These are phyloP conservation scores for Puya raimondii DNA, from an alignment of 176 grass and related monocot genomes.

Conservation along the genomic window DNA sequence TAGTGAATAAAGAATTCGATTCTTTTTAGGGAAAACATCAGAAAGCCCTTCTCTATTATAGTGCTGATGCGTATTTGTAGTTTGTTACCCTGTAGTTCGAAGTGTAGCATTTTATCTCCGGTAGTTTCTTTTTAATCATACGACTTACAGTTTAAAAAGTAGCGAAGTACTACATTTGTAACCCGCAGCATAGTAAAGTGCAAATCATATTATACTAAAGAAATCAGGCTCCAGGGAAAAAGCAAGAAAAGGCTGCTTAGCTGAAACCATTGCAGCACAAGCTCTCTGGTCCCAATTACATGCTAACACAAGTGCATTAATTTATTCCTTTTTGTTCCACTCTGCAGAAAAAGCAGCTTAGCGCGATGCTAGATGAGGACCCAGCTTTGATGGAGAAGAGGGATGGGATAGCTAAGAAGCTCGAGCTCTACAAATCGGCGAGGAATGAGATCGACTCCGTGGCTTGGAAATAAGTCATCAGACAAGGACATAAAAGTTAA, in stretches of 20 bases:
- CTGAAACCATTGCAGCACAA: too few relatives aligned
- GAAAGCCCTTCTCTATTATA: not conserved
- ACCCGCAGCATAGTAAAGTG: too few relatives aligned
- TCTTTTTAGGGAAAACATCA: not conserved
- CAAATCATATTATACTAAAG: too few relatives aligned
- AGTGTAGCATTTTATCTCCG: too few relatives aligned
- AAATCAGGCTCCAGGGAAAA: too few relatives aligned
- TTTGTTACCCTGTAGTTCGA: too few relatives aligned
- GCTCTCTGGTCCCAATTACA: not conserved
- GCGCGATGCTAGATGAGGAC: slow-evolving; percentile 93
- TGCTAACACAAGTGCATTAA: not conserved
- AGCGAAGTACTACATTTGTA: too few relatives aligned
- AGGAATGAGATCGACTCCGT: slow-evolving; percentile 91
- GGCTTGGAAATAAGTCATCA: slow-evolving; percentile 72
- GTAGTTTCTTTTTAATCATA: too few relatives aligned
- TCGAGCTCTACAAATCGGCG: slow-evolving; percentile 93
- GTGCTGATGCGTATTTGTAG: too few relatives aligned
- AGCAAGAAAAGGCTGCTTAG: too few relatives aligned
- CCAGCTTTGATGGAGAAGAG: slow-evolving; percentile 98
- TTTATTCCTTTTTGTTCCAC: slow-evolving; percentile 2
- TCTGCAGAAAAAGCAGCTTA: slow-evolving; percentile 91
- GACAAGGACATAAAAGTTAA: not conserved
- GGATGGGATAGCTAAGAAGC: slow-evolving; percentile 72
- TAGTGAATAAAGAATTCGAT: too few relatives aligned
- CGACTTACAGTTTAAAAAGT: too few relatives aligned